A percentile compares a stretch with the other conserved stretches of the same genome.
phyloP scores from a whole-genome alignment of 2,329 filamentous ascomycete species.

The Venturia pyrina region DNA sequence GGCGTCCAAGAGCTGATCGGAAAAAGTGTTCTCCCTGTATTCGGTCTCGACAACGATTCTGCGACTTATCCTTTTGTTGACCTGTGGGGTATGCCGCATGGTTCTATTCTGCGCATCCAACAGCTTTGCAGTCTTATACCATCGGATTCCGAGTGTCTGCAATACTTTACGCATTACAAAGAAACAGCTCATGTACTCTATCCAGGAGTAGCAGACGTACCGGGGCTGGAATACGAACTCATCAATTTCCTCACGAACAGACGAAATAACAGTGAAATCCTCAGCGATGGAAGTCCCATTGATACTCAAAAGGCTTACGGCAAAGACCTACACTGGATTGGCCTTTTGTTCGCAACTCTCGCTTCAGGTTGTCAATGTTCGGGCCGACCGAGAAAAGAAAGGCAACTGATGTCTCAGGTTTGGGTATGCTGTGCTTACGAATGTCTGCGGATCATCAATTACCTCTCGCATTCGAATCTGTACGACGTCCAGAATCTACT shows the following conservation, averaged over 20 bases:
- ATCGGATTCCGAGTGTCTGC: constrained; percentile 46
- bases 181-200: constrained; percentile 53
- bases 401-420: constrained; percentile 48
- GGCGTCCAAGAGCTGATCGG: constrained; percentile 39
- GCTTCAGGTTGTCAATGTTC: constrained; percentile 54
- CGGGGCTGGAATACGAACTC: constrained; percentile 45
- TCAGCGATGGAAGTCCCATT: constrained; percentile 34
- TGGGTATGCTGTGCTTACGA: constrained; percentile 57
- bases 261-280: constrained; percentile 20
- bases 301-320: constrained; percentile 42
- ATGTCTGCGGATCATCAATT: constrained; percentile 54
- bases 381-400: constrained; percentile 37
- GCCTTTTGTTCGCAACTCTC: constrained; percentile 50
- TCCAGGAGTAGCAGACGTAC: constrained; percentile 48
- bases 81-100: constrained; percentile 51
- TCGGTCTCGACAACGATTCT: constrained; percentile 54
- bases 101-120: constrained; percentile 45
- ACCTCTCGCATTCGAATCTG: constrained; percentile 49
- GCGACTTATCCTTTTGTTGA: constrained; percentile 57
- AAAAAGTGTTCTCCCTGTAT: constrained; percentile 51
- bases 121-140: constrained; percentile 51
- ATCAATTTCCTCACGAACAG: constrained; percentile 40
- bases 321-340: constrained; percentile 48
- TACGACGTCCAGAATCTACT: constrained; percentile 53
- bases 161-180: constrained; percentile 36